phyloP scores from a whole-genome alignment of 352 stramenopile genomes.

The Phytophthora constricta region DNA sequence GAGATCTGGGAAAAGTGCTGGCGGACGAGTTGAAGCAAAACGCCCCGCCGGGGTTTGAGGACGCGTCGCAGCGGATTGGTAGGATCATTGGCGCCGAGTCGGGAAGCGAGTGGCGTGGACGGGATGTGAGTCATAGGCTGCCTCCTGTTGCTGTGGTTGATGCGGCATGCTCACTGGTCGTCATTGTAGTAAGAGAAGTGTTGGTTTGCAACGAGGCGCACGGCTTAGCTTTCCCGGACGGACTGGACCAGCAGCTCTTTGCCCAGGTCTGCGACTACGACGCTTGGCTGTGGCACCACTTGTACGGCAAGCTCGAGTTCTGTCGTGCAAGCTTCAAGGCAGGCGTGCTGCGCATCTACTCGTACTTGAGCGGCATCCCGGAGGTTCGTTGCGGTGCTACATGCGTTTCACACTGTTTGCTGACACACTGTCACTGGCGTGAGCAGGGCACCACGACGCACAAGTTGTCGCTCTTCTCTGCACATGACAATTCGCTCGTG shows the following conservation, averaged over 20 bases:
- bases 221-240: constrained; percentile 58
- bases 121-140: constrained; percentile 68
- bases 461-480: constrained; percentile 80
- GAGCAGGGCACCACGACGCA: constrained; percentile 27
- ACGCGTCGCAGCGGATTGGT: constrained; percentile 53
- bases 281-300: constrained; percentile 76
- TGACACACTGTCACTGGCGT: constrained; percentile 2
- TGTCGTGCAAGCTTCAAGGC: constrained; percentile 65
- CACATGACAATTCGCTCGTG: constrained; percentile 84
- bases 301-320: constrained; percentile 76
- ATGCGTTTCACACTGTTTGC: constrained; percentile 3
- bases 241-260: constrained; percentile 66
- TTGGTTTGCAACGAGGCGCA: constrained; percentile 73
- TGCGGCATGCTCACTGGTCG: background rate
- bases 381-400: constrained; percentile 36
- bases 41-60: constrained; percentile 45
- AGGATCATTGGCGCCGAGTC: constrained; percentile 44
- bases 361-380: constrained; percentile 47
- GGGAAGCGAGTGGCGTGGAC: constrained; percentile 68
- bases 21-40: constrained; percentile 59
- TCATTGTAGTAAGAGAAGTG: constrained; percentile 69
- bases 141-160: no score
- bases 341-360: constrained; percentile 63
- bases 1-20: constrained; percentile 52
- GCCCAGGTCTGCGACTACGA: constrained; percentile 67